Evolutionary conservation across 1,284 basidiomycete genomes (phyloP).

Genomic region (Cryptococcus sp.): DNA sequence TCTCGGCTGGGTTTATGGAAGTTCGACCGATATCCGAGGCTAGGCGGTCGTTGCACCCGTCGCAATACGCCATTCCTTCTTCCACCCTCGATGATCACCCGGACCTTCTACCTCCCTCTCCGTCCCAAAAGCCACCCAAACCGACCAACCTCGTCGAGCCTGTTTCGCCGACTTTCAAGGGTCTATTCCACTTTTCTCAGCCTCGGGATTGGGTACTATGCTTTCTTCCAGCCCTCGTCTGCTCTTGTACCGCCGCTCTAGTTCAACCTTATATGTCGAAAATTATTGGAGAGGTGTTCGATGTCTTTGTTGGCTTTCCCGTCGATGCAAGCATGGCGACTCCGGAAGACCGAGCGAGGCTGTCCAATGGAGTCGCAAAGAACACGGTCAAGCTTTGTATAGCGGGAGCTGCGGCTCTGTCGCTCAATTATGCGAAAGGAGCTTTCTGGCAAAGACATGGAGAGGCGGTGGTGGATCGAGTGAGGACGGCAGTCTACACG

Average conservation of each 20-base stretch:
- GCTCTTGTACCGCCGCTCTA: slow-evolving; percentile 65
- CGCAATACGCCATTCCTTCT: slow-evolving; percentile 11
- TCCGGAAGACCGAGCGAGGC: slow-evolving; percentile 50
- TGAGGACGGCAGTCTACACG: slow-evolving; percentile 65
- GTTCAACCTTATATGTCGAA: slow-evolving; percentile 91
- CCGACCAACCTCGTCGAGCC: slow-evolving; percentile 12
- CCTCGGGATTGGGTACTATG: slow-evolving; percentile 52
- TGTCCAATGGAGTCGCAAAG: slow-evolving; percentile 58
- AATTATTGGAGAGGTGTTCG: slow-evolving; percentile 79
- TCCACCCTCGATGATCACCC: slow-evolving; percentile 22
- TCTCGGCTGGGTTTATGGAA: slow-evolving; percentile 15
- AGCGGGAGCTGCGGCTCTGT: slow-evolving; percentile 63
- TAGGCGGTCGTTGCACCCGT: slow-evolving; percentile 25
- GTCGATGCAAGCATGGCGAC: slow-evolving; percentile 32
- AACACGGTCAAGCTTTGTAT: slow-evolving; percentile 63
- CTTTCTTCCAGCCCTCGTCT: slow-evolving; percentile 66
- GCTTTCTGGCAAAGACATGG: slow-evolving; percentile 82
- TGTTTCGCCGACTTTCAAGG: slow-evolving; percentile 53
- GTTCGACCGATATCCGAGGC: slow-evolving; percentile 16
- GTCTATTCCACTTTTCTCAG: slow-evolving; percentile 63
- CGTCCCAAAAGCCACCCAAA: neutral
- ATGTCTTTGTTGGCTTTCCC: slow-evolving; percentile 62
- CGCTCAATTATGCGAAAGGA: slow-evolving; percentile 68
- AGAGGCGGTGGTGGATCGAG: slow-evolving; percentile 66
- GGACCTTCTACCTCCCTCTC: slow-evolving; percentile 9